A percentile compares a stretch with the other conserved stretches of the same genome.
Conservation (phyloP, 352 stramenopile species). For the Phytophthora brassicae region DNA sequence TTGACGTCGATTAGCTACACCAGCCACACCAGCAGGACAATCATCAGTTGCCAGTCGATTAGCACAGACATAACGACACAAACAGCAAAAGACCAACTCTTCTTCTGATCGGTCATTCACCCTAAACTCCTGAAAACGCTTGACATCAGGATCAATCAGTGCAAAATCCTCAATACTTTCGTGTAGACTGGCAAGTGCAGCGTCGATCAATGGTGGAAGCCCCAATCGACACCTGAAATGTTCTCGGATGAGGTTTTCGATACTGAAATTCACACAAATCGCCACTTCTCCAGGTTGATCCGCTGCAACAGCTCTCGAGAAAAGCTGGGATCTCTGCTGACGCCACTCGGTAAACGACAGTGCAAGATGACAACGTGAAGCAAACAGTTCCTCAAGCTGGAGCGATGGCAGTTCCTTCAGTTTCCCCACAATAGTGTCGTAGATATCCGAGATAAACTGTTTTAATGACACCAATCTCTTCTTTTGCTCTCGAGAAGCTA, state of each 20-base stretch:
- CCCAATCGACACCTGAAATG: slow-evolving; percentile 73
- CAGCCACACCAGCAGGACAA: slow-evolving; percentile 8
- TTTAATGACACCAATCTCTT: slow-evolving; percentile 56
- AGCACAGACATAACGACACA: slow-evolving; percentile 46
- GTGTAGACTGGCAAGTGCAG: slow-evolving; percentile 34
- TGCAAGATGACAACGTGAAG: slow-evolving; percentile 40
- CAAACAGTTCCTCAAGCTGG: slow-evolving; percentile 30
- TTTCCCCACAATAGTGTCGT: slow-evolving; percentile 61
- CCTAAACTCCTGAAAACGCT: slow-evolving; percentile 62
- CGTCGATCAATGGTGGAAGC: slow-evolving; percentile 55
- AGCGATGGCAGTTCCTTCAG: slow-evolving; percentile 36
- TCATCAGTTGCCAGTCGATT: slow-evolving; percentile 14
- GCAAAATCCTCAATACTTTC: slow-evolving; percentile 41
- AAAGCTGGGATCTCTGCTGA: slow-evolving; percentile 21
- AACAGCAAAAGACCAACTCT: slow-evolving; percentile 65
- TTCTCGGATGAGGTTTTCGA: slow-evolving; percentile 44
- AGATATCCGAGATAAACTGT: slow-evolving; percentile 72
- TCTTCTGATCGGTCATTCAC: slow-evolving; percentile 45
- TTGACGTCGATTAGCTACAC: slow-evolving; percentile 30
- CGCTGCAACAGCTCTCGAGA: slow-evolving; percentile 18
- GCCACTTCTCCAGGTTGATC: slow-evolving; percentile 15
- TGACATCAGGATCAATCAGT: slow-evolving; percentile 52
- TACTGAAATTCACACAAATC: slow-evolving; percentile 33
- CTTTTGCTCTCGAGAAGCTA: slow-evolving; percentile 46
- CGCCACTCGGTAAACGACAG: slow-evolving; percentile 55